phyloP scores from a whole-genome alignment of 23 red algal species.

The Gracilariopsis chorda region DNA sequence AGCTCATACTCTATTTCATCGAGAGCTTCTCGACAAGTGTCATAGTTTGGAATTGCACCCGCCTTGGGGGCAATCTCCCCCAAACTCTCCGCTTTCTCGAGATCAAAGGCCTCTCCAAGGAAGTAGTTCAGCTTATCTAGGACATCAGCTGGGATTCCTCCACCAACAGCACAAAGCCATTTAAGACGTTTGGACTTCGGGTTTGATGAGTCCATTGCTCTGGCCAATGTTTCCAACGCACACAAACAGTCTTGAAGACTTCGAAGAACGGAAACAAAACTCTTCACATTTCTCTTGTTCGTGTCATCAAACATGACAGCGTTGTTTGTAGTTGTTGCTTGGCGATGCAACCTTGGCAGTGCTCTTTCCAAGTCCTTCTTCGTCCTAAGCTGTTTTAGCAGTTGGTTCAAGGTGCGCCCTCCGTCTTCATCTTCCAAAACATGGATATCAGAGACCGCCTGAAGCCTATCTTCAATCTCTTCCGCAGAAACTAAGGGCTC shows the following conservation, averaged over 20 bases:
- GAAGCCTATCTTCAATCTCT: conserved; percentile 73
- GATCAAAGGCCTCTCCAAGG: conserved; percentile 70
- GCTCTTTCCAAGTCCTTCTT: conserved; percentile 87
- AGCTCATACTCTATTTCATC: conserved; percentile 56
- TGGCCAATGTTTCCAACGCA: conserved; percentile 35
- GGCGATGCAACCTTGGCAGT: conserved; percentile 68
- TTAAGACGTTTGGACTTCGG: conserved; percentile 44
- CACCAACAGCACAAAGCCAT: conserved; percentile 67
- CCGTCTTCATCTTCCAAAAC: conserved; percentile 18
- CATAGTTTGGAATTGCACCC: conserved; percentile 38
- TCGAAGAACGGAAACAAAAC: conserved; percentile 76
- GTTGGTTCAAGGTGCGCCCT: neutral
- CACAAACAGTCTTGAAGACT: conserved; percentile 65
- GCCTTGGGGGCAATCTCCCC: conserved; percentile 59
- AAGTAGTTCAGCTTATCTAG: conserved; percentile 47
- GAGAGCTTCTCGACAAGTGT: conserved; percentile 34
- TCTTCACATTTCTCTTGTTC: conserved; percentile 80
- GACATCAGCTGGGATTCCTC: conserved; percentile 43
- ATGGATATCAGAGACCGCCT: conserved; percentile 78
- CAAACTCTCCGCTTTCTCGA: conserved; percentile 34
- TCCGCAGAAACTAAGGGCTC: conserved; percentile 62
- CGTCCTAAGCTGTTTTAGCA: conserved; percentile 42
- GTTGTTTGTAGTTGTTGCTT: conserved; percentile 50
- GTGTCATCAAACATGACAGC: conserved; percentile 99
- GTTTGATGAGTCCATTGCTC: conserved; percentile 4